Base-by-base conservation (phyloP, 805 yeast genomes). In the Zygosaccharomyces rouxii region DNA sequence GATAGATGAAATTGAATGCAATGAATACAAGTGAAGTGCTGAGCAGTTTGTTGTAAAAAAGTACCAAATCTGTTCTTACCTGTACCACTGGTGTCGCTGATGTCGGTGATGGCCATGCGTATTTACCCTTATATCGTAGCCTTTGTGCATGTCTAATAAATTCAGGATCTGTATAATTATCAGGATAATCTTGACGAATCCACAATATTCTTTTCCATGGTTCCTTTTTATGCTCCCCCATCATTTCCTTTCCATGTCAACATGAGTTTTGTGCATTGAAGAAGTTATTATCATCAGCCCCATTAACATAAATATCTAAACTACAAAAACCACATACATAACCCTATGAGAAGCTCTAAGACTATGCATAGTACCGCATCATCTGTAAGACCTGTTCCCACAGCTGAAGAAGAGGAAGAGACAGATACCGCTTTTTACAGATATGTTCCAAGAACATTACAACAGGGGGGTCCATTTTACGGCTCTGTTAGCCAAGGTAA, bases 181-280 rank as follows among this genome's bases (percentile, higher is more conserved):
- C 99, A 0, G 96, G 95, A 60, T 82, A 90, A 11, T 85, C 85
- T 63, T 90, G 97, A 49, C 78, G 76, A 29, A 85, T 77, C 84
- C 96, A 94, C 10, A 92, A 75, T 33, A 89, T 77, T 59, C 94
- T 86, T 59, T 84, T 77, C 98, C 98, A 90, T 19, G 81, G 80
- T 31, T 63, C 57, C 44, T 22, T 49, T 56, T 52, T 50, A 3
- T 3, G 11, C 16, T 28, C 29, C 35, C 9, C 33, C 18, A 33
- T 39, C 30, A 19, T 14, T 21, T 16, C 22, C 7, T 22, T 25
- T 16, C 14, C 14, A 5, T 39, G 30, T 14, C 10, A 25, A 14
- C 42, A 14, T 7, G 13, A 13, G 14, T 23, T 9, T 35, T 45
- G 38, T 21, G 11, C n/a, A 33, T 23, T 19, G 16, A 29, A 31